Base-by-base conservation (phyloP, 2,329 filamentous ascomycete genomes). In the Aaosphaeria pasadenensis region DNA sequence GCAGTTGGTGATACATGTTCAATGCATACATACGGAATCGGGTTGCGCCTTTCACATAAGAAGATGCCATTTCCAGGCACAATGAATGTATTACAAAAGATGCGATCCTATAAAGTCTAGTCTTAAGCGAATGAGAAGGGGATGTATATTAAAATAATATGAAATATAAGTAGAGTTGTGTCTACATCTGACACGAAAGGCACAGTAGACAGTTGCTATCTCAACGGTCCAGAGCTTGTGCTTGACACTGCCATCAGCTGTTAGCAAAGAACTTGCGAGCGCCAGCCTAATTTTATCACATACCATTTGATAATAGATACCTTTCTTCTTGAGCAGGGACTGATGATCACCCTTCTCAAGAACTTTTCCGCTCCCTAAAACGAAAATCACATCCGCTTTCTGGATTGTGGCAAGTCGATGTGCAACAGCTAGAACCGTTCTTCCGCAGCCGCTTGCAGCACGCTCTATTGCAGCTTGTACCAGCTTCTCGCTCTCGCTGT, bases 331-430 rank as follows among this genome's bases (percentile, higher is more conserved):
- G 54, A 44, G 40, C 46, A 62, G 40, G 7, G 7, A 38, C 43
- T 53, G 48, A 52, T 61, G 58, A 44, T 50, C 48, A 1, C 67
- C 68, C 38, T 56, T 46, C 52, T 70, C 68, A 38, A 71, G 29
- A 7, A 71, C 62, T 43, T 50, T 60, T 2, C 66, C 66, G 44
- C 61, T 59, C 1, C 67, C 59, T 50, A 71, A 41, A 11, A 71
- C 68, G 43, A 68, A 70, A 30, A 71, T 70, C 2, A 66, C 46
- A 52, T 71, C 62, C 2, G 67, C 67, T 39, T 68, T 70, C 51
- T 71, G 67, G 31, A 71, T 60, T 30, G 68, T 71, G 7, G 66
- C 66, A 5, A 71, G 53, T 1, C 68, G 56, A 53, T 71, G 69
- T 29, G 69, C 69, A 39, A 71, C 63, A 6, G 64, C 66, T 30